Evolutionary conservation across 2,329 filamentous ascomycete genomes (phyloP).

Genomic region (Nannizzia gypsea): DNA sequence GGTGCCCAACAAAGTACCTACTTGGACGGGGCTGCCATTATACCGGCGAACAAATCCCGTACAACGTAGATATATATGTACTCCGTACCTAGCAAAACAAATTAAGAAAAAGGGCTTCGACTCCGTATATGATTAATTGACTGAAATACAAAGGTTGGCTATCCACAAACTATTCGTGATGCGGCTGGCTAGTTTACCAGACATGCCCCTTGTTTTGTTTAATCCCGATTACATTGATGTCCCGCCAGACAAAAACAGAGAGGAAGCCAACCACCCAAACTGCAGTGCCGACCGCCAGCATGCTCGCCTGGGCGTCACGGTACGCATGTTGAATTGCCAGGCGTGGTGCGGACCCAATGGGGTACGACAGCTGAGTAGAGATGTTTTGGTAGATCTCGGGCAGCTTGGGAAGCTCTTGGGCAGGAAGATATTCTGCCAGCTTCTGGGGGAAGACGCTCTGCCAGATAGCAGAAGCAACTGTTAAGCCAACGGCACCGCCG

Average conservation of each 20-base stretch:
- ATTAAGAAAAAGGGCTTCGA: no score
- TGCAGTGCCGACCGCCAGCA: slow-evolving; percentile 27
- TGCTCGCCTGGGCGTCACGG: slow-evolving; percentile 33
- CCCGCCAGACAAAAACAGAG: slow-evolving; percentile 36
- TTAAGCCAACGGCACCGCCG: slow-evolving; percentile 21
- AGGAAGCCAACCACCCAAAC: slow-evolving; percentile 17
- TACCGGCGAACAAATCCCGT: no score
- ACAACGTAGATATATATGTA: no score
- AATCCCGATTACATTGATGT: slow-evolving; percentile 38
- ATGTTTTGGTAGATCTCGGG: slow-evolving; percentile 17
- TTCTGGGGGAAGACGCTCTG: slow-evolving; percentile 17
- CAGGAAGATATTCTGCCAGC: slow-evolving; percentile 15
- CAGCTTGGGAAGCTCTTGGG: slow-evolving; percentile 11
- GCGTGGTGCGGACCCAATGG: slow-evolving; percentile 29
- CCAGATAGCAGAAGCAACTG: slow-evolving; percentile 22
- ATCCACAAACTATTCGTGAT: no score
- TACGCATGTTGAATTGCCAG: slow-evolving; percentile 37
- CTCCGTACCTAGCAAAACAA: no score
- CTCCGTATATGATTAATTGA: no score
- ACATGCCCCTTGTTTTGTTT: slow-evolving; percentile 10
- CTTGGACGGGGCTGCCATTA: no score
- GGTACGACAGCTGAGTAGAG: slow-evolving; percentile 22
- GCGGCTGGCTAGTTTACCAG: not conserved
- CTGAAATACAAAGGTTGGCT: no score
- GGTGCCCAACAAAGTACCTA: no score